Conservation (phyloP, 2,329 filamentous ascomycete genomes). For the Xylaria sp. region DNA sequence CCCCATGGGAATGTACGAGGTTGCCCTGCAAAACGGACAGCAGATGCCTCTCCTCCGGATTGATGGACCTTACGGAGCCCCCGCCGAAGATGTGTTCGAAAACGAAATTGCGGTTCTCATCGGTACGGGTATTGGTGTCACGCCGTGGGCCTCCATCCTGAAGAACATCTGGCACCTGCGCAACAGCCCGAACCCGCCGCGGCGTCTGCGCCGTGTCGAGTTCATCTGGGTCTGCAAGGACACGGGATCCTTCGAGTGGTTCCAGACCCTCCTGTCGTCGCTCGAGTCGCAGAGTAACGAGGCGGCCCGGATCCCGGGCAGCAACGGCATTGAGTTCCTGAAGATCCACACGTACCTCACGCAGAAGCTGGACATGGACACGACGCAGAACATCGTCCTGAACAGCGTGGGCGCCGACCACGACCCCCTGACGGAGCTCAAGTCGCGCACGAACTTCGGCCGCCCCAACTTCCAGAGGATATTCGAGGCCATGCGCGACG, state of each 20-base stretch:
- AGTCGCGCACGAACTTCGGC: slow-evolving; percentile 89
- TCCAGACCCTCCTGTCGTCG: slow-evolving; percentile 88
- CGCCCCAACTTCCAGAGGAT: slow-evolving; percentile 85
- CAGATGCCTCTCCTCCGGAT: slow-evolving; percentile 88
- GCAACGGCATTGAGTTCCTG: slow-evolving; percentile 79
- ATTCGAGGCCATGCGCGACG: slow-evolving; percentile 83
- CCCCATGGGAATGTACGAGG: slow-evolving; percentile 96
- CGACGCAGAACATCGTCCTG: slow-evolving; percentile 92
- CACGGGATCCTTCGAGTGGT: slow-evolving; percentile 97
- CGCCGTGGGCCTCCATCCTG: slow-evolving; percentile 82
- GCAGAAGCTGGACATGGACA: slow-evolving; percentile 88
- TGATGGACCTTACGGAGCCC: slow-evolving; percentile 94
- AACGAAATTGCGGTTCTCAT: slow-evolving; percentile 87
- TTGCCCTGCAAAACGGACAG: slow-evolving; percentile 90
- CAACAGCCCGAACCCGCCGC: slow-evolving; percentile 84
- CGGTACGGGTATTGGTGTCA: slow-evolving; percentile 85
- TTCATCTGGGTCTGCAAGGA: slow-evolving; percentile 99
- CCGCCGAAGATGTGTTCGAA: slow-evolving; percentile 95
- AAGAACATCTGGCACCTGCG: slow-evolving; percentile 99
- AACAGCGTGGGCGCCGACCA: slow-evolving; percentile 88
- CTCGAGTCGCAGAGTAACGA: slow-evolving; percentile 83
- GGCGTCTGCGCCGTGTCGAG: slow-evolving; percentile 88
- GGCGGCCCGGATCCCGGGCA: slow-evolving; percentile 67
- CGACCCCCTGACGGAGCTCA: slow-evolving; percentile 91
- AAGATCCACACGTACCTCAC: slow-evolving; percentile 98